These are phyloP conservation scores for Magnolia changhungtana DNA, from an alignment of 164 flowering plant genomes.

Conservation along the genomic window DNA sequence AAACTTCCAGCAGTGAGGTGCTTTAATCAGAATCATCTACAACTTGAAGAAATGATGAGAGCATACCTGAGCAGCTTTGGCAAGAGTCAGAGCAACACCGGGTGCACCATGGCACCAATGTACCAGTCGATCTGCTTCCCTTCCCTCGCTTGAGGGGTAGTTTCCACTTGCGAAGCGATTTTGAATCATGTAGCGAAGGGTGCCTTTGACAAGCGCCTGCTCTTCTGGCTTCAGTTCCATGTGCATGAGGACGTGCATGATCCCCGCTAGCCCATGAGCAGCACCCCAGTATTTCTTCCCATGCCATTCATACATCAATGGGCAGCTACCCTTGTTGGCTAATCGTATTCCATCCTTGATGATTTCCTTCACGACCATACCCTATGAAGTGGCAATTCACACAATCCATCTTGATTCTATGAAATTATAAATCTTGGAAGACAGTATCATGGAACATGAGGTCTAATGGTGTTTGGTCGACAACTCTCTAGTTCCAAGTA, in stretches of 20 bases:
- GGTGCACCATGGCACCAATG: conserved; percentile 96
- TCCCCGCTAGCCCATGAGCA: conserved; percentile 89
- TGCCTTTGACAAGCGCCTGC: conserved; percentile 55
- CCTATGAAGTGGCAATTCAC: conserved; percentile 23
- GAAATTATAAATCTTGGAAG: background rate
- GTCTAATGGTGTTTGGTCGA: too few relatives aligned
- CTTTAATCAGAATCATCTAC: background rate
- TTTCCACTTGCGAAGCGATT: conserved; percentile 76
- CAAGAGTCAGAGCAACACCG: conserved; percentile 73
- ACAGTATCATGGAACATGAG: too few relatives aligned
- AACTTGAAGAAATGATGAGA: background rate
- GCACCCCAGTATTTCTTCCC: conserved; percentile 70
- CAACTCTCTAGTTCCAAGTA: background rate
- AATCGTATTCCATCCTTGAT: conserved; percentile 43
- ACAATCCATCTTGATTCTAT: background rate
- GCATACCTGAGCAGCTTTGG: conserved; percentile 72
- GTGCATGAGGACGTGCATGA: conserved; percentile 72
- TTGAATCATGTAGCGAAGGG: conserved; percentile 64
- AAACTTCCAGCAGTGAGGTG: background rate
- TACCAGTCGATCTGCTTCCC: conserved; percentile 53
- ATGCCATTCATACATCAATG: conserved; percentile 67
- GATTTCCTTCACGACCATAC: conserved; percentile 33
- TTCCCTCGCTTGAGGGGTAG: conserved; percentile 69
- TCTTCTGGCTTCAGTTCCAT: conserved; percentile 61
- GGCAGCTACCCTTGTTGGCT: conserved; percentile 34